Evolutionary conservation across 331 rosid genomes (phyloP).

Genomic region (Cydonia oblonga): DNA sequence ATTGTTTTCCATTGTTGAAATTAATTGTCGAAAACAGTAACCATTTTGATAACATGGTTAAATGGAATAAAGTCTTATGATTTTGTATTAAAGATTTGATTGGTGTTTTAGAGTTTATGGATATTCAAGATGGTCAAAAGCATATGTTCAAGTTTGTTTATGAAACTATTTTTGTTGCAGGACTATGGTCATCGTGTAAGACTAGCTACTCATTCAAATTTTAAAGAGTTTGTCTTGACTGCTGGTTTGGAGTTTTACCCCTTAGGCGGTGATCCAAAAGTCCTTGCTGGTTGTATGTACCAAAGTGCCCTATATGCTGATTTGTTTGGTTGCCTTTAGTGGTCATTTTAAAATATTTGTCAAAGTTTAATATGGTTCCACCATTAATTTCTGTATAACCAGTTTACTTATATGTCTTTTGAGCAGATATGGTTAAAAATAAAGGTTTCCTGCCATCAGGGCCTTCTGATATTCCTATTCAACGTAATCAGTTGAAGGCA

Average conservation of each 20-base stretch:
- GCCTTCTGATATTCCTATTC: constrained; percentile 89
- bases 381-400: background rate
- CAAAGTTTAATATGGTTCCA: background rate
- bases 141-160: constrained; percentile 9
- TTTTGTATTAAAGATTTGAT: background rate
- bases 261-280: constrained; percentile 92
- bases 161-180: constrained; percentile 45
- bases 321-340: background rate
- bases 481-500: constrained; percentile 88
- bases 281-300: constrained; percentile 97
- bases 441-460: constrained; percentile 98
- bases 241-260: constrained; percentile 98
- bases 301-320: constrained; percentile 12
- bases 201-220: constrained; percentile 95
- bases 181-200: constrained; percentile 98
- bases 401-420: background rate
- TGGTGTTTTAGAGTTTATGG: background rate
- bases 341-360: background rate
- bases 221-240: constrained; percentile 95
- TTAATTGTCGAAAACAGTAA: background rate
- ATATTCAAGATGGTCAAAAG: background rate
- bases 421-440: constrained; percentile 94
- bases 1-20: too few relatives aligned
- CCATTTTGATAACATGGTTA: background rate
- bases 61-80: background rate